Evolutionary conservation across 2,329 filamentous ascomycete genomes (phyloP).

Genomic region (Hymenoscyphus linearis): DNA sequence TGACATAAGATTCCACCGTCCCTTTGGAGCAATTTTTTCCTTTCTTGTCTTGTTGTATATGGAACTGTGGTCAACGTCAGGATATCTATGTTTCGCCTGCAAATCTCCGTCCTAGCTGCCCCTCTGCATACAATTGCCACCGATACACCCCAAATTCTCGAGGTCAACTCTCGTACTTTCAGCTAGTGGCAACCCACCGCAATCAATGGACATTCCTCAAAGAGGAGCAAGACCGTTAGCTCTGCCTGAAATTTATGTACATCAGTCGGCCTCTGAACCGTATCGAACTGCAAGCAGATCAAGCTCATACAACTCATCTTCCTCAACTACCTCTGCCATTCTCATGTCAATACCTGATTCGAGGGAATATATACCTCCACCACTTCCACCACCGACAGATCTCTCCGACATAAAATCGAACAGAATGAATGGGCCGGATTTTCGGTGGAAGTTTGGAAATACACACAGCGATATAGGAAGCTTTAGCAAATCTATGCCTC

Average conservation of each 20-base stretch:
- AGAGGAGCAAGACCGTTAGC: slow-evolving; percentile 19
- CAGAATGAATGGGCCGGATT: slow-evolving; percentile 56
- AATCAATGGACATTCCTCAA: slow-evolving; percentile 41
- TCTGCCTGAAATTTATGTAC: slow-evolving; percentile 39
- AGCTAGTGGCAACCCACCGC: slow-evolving; percentile 23
- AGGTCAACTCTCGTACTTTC: slow-evolving; percentile 17
- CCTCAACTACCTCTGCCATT: slow-evolving; percentile 39
- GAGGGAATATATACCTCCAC: slow-evolving; percentile 50
- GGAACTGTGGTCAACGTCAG: neutral
- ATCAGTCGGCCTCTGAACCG: slow-evolving; percentile 33
- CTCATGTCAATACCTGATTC: slow-evolving; percentile 60
- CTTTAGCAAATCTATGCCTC: slow-evolving; percentile 38
- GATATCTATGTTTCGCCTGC: slow-evolving; percentile 25
- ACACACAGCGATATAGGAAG: slow-evolving; percentile 42
- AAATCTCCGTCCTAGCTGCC: slow-evolving; percentile 19
- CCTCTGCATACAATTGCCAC: slow-evolving; percentile 27
- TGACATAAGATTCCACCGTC: slow-evolving; percentile 17
- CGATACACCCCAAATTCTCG: slow-evolving; percentile 15
- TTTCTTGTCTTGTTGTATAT: slow-evolving; percentile 21
- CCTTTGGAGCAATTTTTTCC: slow-evolving; percentile 14
- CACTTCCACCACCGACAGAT: slow-evolving; percentile 57
- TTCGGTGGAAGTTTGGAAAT: slow-evolving; percentile 60
- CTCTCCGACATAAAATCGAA: slow-evolving; percentile 48
- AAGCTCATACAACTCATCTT: slow-evolving; percentile 25
- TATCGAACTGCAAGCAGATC: slow-evolving; percentile 25